Conservation (phyloP, 2,329 filamentous ascomycete genomes). For the Colletotrichum gigasporum region DNA sequence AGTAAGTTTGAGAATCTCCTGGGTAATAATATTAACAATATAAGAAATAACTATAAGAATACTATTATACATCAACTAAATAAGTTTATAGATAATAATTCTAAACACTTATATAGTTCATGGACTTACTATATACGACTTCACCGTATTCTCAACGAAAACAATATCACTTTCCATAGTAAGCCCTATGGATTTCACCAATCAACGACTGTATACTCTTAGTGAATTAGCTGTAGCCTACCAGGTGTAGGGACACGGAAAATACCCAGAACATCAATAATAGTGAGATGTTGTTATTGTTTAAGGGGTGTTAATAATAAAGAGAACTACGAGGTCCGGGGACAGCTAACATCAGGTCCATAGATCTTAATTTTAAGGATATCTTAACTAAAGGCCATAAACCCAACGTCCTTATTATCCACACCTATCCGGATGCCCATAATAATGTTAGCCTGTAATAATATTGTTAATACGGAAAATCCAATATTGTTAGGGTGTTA, state of each 20-base stretch:
- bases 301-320: constrained; percentile 35
- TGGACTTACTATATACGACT: constrained; percentile 52
- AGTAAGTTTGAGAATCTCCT: constrained; percentile 49
- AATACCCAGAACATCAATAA: constrained; percentile 64
- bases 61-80: constrained; percentile 8
- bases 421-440: constrained; percentile 53
- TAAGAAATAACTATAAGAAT: constrained; percentile 56
- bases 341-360: constrained; percentile 48
- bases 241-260: constrained; percentile 47
- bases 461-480: constrained; percentile 23
- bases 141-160: constrained; percentile 57
- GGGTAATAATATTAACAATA: constrained; percentile 50
- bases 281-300: constrained; percentile 55
- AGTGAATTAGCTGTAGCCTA: not conserved
- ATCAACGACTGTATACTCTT: not conserved
- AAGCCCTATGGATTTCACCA: constrained; percentile 40
- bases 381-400: constrained; percentile 55
- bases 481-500: constrained; percentile 35
- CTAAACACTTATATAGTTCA: constrained; percentile 50
- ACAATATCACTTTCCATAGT: constrained; percentile 56
- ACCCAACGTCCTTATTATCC: not conserved
- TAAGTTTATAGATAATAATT: not conserved
- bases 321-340: not conserved
- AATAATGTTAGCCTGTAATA: constrained; percentile 47
- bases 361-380: constrained; percentile 54